Conservation (phyloP, 345 rosid species). For the Cochlearia excelsa region DNA sequence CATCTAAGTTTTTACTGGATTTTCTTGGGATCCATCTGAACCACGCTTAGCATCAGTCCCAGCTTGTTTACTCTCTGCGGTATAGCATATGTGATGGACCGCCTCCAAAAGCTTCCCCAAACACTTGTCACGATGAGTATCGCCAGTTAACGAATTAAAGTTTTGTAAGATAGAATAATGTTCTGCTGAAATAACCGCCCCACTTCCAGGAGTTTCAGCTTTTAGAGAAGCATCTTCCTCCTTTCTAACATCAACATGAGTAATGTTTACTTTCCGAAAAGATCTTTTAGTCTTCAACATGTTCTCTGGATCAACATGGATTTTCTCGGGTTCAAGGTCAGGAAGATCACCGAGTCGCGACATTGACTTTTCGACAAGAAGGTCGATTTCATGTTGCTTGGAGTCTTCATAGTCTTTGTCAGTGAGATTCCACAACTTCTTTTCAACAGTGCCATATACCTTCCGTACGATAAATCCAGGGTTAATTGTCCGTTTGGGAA, state of each 20-base stretch:
- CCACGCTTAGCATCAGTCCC: slow-evolving; percentile 42
- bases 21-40: slow-evolving; percentile 44
- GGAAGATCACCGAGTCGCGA: slow-evolving; percentile 64
- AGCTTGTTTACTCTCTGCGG: slow-evolving; percentile 39
- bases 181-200: slow-evolving; percentile 53
- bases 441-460: slow-evolving; percentile 71
- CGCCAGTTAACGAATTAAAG: slow-evolving; percentile 66
- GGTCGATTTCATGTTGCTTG: slow-evolving; percentile 71
- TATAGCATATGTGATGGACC: slow-evolving; percentile 58
- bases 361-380: slow-evolving; percentile 71
- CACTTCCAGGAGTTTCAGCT: slow-evolving; percentile 90
- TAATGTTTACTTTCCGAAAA: slow-evolving; percentile 42
- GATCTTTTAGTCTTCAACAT: slow-evolving; percentile 47
- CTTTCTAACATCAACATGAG: slow-evolving; percentile 80
- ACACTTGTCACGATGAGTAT: slow-evolving; percentile 79
- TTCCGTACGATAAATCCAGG: slow-evolving; percentile 96
- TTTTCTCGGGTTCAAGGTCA: slow-evolving; percentile 51
- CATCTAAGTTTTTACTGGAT: slow-evolving; percentile 31
- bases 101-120: slow-evolving; percentile 84
- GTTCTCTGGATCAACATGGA: slow-evolving; percentile 49
- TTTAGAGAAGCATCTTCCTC: slow-evolving; percentile 60
- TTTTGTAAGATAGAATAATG: slow-evolving; percentile 51
- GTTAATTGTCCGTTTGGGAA: slow-evolving; percentile 70
- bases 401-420: slow-evolving; percentile 74
- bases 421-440: slow-evolving; percentile 72